A percentile compares a stretch with the other conserved stretches of the same genome.
Conservation (phyloP, 1,284 basidiomycete species). For the Anthracocystis panici-leucophaei region DNA sequence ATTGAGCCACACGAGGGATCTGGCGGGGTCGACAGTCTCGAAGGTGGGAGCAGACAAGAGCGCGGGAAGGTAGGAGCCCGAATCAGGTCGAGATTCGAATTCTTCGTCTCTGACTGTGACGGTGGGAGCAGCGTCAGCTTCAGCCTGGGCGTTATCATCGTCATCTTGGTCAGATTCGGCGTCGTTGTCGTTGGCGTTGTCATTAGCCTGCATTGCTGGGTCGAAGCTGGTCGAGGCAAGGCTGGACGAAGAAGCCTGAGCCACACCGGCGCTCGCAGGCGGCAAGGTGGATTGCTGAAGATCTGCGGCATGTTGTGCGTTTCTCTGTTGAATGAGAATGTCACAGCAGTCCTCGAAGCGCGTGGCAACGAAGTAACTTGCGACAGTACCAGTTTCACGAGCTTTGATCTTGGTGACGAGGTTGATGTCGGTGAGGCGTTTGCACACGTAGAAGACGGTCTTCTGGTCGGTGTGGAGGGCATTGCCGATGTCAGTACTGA, state of each 20-base stretch:
- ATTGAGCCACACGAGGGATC: constrained; percentile 48
- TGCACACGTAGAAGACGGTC: constrained; percentile 77
- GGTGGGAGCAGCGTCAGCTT: constrained; percentile 20
- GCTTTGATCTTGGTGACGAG: constrained; percentile 55
- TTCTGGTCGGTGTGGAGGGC: constrained; percentile 88
- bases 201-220: neutral
- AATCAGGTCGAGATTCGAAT: neutral
- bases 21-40: constrained; percentile 36
- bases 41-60: constrained; percentile 24
- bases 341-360: constrained; percentile 48
- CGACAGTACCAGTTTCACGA: constrained; percentile 56
- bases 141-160: constrained; percentile 9
- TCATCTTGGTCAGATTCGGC: constrained; percentile 11
- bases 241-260: neutral
- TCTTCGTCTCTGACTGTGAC: constrained; percentile 37
- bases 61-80: neutral
- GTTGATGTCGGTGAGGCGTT: constrained; percentile 48
- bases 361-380: constrained; percentile 49
- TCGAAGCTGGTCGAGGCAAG: neutral
- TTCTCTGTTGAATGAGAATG: constrained; percentile 48
- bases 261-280: neutral
- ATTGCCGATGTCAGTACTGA: constrained; percentile 81
- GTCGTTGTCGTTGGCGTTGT: constrained; percentile 10
- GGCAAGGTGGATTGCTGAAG: constrained; percentile 2
- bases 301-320: constrained; percentile 27